Base-by-base conservation (phyloP, 75 land plant genomes). In the Gnetum montanum region DNA sequence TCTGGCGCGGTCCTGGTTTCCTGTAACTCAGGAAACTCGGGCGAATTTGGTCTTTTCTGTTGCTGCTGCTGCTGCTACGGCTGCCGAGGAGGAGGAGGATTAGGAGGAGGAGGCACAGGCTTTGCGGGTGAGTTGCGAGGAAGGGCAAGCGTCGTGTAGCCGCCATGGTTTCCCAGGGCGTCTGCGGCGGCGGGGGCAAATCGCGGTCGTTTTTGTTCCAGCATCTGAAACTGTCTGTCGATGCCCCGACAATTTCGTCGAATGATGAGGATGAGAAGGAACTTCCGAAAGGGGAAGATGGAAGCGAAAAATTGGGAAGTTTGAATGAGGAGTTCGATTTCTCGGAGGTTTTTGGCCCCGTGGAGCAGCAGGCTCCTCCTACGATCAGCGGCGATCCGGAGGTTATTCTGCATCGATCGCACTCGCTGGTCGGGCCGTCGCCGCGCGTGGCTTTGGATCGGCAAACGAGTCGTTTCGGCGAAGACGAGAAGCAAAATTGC, bases 341-440 rank as follows among this genome's bases (percentile, higher is more conserved):
- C 46, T 66, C 82, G 11, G 90, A 85, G 34, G 86, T 85, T 3
- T 85, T 85, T 67, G 90, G 90, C 24, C 81, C 85, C 10, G 3
- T 46, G 5, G 41, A 66, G 12, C 51, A 38, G 61, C 41, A 65
- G 25, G 18, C 41, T 49, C 16, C 59, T 55, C 48, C 38, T 50
- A 31, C 34, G 46, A 7, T 43, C 27, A 30, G 57, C 48, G 70
- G 63, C n/a, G 94, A 87, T 33, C 88, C 89, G 20, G 74, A 60
- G 27, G 74, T 87, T 1, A 70, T 92, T 18, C 44, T 41, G 43
- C 72, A 41, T 40, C 85, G 97, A 6, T 88, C 97, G 35, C 97
- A 92, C 58, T 92, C 97, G 20, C 46, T 92, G 51, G 95, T 88
- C 16, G 97, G 97, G 3, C 97, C 95, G 3, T 67, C 86, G 1